Percentiles rank a stretch among this genome's conserved stretches.
These are phyloP conservation scores for Seiridium cupressi DNA, from an alignment of 2,329 filamentous ascomycete genomes.

Conservation along the genomic window DNA sequence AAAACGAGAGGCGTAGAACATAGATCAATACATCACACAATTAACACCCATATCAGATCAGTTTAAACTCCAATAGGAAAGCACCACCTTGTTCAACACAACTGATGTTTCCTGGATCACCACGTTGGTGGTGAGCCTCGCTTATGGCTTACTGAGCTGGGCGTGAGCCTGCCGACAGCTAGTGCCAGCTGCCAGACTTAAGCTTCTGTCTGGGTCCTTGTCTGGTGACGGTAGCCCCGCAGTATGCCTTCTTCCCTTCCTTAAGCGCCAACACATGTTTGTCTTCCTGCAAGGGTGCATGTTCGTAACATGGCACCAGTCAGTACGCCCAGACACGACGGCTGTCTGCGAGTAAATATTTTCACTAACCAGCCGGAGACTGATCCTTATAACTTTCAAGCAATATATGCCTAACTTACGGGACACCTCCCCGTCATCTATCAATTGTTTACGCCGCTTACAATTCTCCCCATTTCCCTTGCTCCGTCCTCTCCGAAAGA, in stretches of 20 bases:
- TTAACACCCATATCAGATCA: neutral
- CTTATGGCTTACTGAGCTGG: neutral
- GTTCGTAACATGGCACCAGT: neutral
- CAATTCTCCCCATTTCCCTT: neutral
- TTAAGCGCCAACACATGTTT: neutral
- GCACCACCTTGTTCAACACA: neutral
- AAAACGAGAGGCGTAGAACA: neutral
- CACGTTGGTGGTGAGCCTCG: neutral
- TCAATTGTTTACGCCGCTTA: too few relatives aligned
- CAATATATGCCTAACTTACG: too few relatives aligned
- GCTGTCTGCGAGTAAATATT: too few relatives aligned
- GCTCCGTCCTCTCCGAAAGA: neutral
- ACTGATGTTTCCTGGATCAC: too few relatives aligned
- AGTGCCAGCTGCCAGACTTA: neutral
- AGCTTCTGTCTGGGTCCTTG: neutral
- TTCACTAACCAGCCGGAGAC: too few relatives aligned
- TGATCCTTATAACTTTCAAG: too few relatives aligned
- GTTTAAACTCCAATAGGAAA: constrained; percentile 1
- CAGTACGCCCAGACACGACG: too few relatives aligned
- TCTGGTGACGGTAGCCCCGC: neutral
- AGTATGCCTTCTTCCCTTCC: neutral
- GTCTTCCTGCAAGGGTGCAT: neutral
- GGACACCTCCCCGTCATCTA: too few relatives aligned
- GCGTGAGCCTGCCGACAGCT: neutral
- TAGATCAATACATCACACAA: constrained; percentile 2